These are phyloP conservation scores for Chionographis japonica DNA, from an alignment of 106 monocot genomes.

Conservation along the genomic window DNA sequence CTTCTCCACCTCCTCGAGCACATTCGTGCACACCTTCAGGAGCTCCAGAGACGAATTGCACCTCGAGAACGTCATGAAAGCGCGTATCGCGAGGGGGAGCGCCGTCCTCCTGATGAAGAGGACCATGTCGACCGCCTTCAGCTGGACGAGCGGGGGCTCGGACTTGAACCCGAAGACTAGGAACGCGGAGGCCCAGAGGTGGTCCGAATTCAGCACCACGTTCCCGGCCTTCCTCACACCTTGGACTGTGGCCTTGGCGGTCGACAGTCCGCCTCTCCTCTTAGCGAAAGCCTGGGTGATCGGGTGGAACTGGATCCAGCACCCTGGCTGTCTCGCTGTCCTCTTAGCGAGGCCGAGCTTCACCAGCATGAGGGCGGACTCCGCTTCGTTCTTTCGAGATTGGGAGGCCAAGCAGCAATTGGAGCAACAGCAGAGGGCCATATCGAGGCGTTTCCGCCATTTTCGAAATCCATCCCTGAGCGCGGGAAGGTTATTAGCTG, in stretches of 20 bases:
- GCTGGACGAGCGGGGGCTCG: slow-evolving; percentile 73
- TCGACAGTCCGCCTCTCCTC: slow-evolving; percentile 34
- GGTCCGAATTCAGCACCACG: slow-evolving; percentile 37
- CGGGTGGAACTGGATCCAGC: slow-evolving; percentile 67
- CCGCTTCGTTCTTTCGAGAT: slow-evolving; percentile 36
- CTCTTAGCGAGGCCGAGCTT: slow-evolving; percentile 57
- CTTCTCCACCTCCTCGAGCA: slow-evolving; percentile 86
- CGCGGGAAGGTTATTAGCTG: slow-evolving; percentile 30
- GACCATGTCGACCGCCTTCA: slow-evolving; percentile 67
- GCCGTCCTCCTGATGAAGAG: slow-evolving; percentile 74
- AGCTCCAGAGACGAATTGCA: slow-evolving; percentile 85
- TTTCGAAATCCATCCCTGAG: slow-evolving; percentile 28
- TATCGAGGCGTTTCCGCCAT: slow-evolving; percentile 28
- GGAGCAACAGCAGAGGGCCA: slow-evolving; percentile 23
- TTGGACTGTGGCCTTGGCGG: slow-evolving; percentile 53
- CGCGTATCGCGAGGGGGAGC: slow-evolving; percentile 60
- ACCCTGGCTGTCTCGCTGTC: slow-evolving; percentile 39
- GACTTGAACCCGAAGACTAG: slow-evolving; percentile 87
- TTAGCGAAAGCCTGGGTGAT: slow-evolving; percentile 62
- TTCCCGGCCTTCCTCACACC: slow-evolving; percentile 38
- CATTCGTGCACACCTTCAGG: slow-evolving; percentile 78
- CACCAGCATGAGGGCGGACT: slow-evolving; percentile 54
- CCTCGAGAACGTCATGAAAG: slow-evolving; percentile 81
- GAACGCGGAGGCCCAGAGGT: slow-evolving; percentile 85
- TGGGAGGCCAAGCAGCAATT: slow-evolving; percentile 34